Conservation (phyloP, 176 grass and related monocot genomes). For the Avena insularis region DNA sequence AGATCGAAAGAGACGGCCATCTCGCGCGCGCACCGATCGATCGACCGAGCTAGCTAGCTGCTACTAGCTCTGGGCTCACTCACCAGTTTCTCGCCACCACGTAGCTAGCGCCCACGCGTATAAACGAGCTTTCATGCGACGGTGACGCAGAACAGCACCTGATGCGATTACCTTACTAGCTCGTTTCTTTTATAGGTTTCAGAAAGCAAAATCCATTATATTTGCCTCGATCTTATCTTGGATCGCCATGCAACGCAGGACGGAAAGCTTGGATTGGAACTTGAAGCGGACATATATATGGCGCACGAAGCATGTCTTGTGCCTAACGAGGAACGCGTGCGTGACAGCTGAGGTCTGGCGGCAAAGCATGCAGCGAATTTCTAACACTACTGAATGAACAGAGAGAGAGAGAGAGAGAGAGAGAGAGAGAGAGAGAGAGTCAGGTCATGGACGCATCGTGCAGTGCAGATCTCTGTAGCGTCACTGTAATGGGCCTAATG, state of each 20-base stretch:
- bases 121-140: conserved; percentile 20
- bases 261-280: not conserved
- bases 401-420: too few species aligned
- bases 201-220: conserved; percentile 11
- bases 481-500: not conserved
- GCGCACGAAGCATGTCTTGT: not conserved
- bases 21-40: conserved; percentile 4
- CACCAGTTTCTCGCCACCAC: not conserved
- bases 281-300: not conserved
- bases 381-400: not conserved
- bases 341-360: not conserved
- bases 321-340: not conserved
- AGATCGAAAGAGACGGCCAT: conserved; percentile 23
- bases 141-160: conserved; percentile 23
- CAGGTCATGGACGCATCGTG: not conserved
- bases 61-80: not conserved
- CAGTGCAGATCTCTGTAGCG: not conserved
- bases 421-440: not conserved
- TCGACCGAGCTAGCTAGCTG: not conserved
- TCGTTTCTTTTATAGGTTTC: not conserved
- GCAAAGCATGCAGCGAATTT: not conserved
- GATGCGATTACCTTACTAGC: not conserved
- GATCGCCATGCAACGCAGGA: not conserved
- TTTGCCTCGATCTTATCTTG: conserved; percentile 13
- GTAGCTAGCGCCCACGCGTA: conserved; percentile 34